phyloP scores from a whole-genome alignment of 345 rosid species.

The Salix udensis region DNA sequence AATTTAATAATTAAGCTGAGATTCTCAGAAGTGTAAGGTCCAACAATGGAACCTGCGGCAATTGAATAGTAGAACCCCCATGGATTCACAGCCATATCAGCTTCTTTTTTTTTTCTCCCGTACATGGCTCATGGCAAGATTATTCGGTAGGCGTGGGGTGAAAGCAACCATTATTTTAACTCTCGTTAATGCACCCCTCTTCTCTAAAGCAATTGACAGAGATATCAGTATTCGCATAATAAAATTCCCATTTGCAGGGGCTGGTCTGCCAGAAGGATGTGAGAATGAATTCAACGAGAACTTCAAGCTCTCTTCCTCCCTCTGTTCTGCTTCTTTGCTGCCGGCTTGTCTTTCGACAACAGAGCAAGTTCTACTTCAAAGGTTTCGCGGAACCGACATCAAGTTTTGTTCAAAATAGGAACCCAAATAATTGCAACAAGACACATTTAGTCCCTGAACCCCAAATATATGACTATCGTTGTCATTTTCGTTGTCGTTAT shows the following conservation, averaged over 20 bases:
- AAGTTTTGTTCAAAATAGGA: no score
- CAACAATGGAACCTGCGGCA: neutral
- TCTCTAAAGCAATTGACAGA: neutral
- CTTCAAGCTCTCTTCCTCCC: no score
- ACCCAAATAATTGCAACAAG: no score
- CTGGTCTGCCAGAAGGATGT: slow-evolving; percentile 1
- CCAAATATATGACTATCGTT: no score
- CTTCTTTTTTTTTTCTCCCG: slow-evolving; percentile 7
- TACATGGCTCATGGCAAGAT: slow-evolving; percentile 8
- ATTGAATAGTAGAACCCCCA: neutral
- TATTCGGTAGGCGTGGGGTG: neutral
- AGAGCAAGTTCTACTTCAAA: no score
- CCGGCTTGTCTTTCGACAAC: no score
- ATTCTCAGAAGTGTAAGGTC: neutral
- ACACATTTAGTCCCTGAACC: no score
- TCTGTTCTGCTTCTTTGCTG: no score
- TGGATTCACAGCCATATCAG: neutral
- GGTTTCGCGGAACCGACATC: no score
- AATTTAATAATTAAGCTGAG: neutral
- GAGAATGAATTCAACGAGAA: neutral
- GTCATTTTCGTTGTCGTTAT: no score
- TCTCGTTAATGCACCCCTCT: neutral
- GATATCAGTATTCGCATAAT: neutral
- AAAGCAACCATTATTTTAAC: slow-evolving; percentile 5
- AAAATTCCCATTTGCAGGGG: neutral